Percentiles rank a stretch among this genome's conserved stretches.
Conservation (phyloP, 352 stramenopile species). For the Globisporangium cederbergense region DNA sequence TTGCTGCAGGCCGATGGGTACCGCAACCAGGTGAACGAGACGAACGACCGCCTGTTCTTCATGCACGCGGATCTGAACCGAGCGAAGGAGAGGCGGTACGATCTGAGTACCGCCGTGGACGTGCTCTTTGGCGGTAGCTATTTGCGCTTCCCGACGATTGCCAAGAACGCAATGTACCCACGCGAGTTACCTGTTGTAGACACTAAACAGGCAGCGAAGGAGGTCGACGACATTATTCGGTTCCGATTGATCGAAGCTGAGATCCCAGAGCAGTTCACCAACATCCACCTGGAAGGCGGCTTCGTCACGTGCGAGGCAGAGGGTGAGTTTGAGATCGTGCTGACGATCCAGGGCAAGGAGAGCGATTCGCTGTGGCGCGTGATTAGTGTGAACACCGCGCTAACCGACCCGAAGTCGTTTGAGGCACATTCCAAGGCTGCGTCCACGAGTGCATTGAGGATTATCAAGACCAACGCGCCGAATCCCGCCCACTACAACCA, state of each 20-base stretch:
- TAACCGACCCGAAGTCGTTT: slow-evolving; percentile 61
- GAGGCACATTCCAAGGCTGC: slow-evolving; percentile 47
- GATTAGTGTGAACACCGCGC: slow-evolving; percentile 73
- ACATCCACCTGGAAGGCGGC: slow-evolving; percentile 67
- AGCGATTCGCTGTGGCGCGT: slow-evolving; percentile 74
- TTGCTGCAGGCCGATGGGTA: slow-evolving; percentile 57
- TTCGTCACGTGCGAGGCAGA: slow-evolving; percentile 76
- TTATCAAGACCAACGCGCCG: slow-evolving; percentile 75
- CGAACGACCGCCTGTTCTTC: slow-evolving; percentile 83
- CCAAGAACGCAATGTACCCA: slow-evolving; percentile 68
- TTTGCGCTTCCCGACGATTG: slow-evolving; percentile 64
- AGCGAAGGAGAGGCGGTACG: slow-evolving; percentile 76
- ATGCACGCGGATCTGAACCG: slow-evolving; percentile 80
- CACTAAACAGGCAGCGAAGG: slow-evolving; percentile 39
- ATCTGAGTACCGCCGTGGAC: slow-evolving; percentile 77
- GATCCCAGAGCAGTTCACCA: slow-evolving; percentile 77
- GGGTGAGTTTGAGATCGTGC: slow-evolving; percentile 82
- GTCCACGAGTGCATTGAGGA: slow-evolving; percentile 65
- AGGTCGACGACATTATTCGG: slow-evolving; percentile 78
- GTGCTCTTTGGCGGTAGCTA: slow-evolving; percentile 80
- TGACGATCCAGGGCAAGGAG: slow-evolving; percentile 81
- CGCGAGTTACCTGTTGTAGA: slow-evolving; percentile 68
- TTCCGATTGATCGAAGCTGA: slow-evolving; percentile 81
- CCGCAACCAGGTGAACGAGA: slow-evolving; percentile 78
- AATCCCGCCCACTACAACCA: slow-evolving; percentile 77